Percentiles rank a stretch among this genome's conserved stretches.
Evolutionary conservation across 2,329 filamentous ascomycete species (phyloP).

Genomic region (Byssoonygena ceratinophila): DNA sequence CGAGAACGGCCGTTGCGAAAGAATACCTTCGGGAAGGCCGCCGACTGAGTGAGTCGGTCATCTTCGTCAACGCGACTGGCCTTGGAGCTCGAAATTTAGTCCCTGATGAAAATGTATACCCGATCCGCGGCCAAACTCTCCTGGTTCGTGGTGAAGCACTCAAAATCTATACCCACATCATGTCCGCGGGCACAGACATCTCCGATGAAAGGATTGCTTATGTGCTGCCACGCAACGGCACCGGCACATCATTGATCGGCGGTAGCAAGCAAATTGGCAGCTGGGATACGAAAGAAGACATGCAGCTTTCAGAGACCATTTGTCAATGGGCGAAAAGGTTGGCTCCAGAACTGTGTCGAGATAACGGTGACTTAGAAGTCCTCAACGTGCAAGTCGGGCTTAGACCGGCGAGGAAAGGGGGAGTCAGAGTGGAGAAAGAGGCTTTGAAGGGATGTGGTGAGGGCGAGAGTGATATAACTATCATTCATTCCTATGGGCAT

Average conservation of each 20-base stretch:
- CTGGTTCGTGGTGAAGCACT: slow-evolving; percentile 36
- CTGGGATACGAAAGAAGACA: slow-evolving; percentile 27
- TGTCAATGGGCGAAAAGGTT: slow-evolving; percentile 27
- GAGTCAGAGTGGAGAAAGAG: slow-evolving; percentile 36
- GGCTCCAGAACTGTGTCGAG: slow-evolving; percentile 29
- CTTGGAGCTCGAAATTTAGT: slow-evolving; percentile 32
- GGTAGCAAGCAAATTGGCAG: slow-evolving; percentile 36
- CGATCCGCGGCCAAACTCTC: slow-evolving; percentile 39
- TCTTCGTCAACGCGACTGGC: slow-evolving; percentile 38
- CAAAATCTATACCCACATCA: slow-evolving; percentile 20
- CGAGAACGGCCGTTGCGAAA: slow-evolving; percentile 14
- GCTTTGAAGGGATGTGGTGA: slow-evolving; percentile 20
- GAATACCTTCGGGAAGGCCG: slow-evolving; percentile 3
- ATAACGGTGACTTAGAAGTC: slow-evolving; percentile 34
- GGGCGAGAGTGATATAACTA: slow-evolving; percentile 15
- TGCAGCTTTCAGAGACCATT: slow-evolving; percentile 28
- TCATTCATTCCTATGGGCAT: slow-evolving; percentile 42
- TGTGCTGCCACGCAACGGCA: slow-evolving; percentile 35
- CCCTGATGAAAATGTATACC: slow-evolving; percentile 28
- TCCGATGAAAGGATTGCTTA: slow-evolving; percentile 29
- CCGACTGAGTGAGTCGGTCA: slow-evolving; percentile 6
- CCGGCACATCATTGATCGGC: slow-evolving; percentile 35
- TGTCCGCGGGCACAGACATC: not conserved
- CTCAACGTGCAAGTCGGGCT: slow-evolving; percentile 36
- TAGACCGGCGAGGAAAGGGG: slow-evolving; percentile 36